These are phyloP conservation scores for Exophiala oligosperma DNA, from an alignment of 2,329 filamentous ascomycete species.

Conservation along the genomic window DNA sequence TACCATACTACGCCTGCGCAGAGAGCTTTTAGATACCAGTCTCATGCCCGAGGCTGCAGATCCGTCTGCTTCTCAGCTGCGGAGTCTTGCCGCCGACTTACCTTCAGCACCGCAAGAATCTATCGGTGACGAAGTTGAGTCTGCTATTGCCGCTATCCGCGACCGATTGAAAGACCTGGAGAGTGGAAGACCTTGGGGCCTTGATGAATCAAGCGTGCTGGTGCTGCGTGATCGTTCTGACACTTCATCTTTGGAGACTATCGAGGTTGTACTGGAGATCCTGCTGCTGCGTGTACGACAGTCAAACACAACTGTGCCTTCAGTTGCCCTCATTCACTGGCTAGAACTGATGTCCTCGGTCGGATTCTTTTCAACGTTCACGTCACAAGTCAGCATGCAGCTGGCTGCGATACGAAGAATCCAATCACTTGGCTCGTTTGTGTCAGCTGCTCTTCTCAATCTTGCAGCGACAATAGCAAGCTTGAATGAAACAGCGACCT, in stretches of 20 bases:
- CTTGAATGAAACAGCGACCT: constrained; percentile 14
- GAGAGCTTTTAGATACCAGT: constrained; percentile 14
- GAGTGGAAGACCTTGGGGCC: constrained; percentile 30
- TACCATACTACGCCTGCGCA: constrained; percentile 24
- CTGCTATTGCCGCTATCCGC: constrained; percentile 38
- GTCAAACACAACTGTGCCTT: constrained; percentile 35
- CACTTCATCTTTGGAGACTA: constrained; percentile 17
- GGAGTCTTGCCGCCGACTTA: not conserved
- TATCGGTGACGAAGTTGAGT: constrained; percentile 7
- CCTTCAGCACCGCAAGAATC: not conserved
- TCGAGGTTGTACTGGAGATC: constrained; percentile 15
- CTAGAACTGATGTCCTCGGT: constrained; percentile 64
- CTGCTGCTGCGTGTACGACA: constrained; percentile 12
- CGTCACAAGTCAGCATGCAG: constrained; percentile 17
- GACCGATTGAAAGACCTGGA: constrained; percentile 37
- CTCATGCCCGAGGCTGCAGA: constrained; percentile 4
- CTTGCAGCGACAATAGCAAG: constrained; percentile 17
- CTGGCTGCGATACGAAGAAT: constrained; percentile 17
- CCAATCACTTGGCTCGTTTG: constrained; percentile 12
- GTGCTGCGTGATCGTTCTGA: constrained; percentile 9
- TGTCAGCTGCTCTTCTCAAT: constrained; percentile 17
- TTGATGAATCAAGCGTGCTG: constrained; percentile 5
- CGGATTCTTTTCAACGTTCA: constrained; percentile 22
- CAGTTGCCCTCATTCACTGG: constrained; percentile 66
- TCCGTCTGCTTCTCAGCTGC: not conserved